These are phyloP conservation scores for Colletotrichum godetiae DNA, from an alignment of 2,329 filamentous ascomycete genomes.

Conservation along the genomic window DNA sequence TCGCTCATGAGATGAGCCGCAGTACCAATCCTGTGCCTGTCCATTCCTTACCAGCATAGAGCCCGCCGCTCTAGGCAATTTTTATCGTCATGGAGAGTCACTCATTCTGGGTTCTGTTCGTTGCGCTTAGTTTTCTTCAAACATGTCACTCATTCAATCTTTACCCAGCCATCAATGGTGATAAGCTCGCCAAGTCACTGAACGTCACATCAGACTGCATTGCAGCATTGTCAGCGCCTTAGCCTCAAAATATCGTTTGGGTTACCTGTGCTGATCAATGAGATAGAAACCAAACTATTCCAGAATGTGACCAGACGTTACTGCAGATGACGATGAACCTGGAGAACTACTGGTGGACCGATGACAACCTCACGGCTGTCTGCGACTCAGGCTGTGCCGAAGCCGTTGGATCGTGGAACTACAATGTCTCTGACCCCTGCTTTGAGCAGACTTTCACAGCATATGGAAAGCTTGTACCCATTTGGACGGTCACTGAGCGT, in stretches of 20 bases:
- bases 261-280: fast-evolving
- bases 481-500: not conserved
- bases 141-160: not conserved
- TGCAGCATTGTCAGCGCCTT: not conserved
- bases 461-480: not conserved
- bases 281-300: not conserved
- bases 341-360: not conserved
- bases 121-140: not conserved
- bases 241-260: fast-evolving
- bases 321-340: not conserved
- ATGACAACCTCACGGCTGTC: not conserved
- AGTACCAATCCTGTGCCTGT: not conserved
- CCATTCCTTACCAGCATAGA: not conserved
- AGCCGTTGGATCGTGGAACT: not conserved
- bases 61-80: not conserved
- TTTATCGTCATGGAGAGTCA: not conserved
- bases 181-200: not conserved
- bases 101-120: not conserved
- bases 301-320: slow-evolving; percentile 6
- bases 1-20: not conserved
- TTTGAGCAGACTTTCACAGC: not conserved
- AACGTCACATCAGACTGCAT: not conserved
- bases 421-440: not conserved
- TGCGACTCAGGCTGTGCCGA: not conserved
- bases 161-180: not conserved